A percentile compares a stretch with the other conserved stretches of the same genome.
Conservation (phyloP, 2,329 filamentous ascomycete genomes). For the Dactylellina haptotyla region DNA sequence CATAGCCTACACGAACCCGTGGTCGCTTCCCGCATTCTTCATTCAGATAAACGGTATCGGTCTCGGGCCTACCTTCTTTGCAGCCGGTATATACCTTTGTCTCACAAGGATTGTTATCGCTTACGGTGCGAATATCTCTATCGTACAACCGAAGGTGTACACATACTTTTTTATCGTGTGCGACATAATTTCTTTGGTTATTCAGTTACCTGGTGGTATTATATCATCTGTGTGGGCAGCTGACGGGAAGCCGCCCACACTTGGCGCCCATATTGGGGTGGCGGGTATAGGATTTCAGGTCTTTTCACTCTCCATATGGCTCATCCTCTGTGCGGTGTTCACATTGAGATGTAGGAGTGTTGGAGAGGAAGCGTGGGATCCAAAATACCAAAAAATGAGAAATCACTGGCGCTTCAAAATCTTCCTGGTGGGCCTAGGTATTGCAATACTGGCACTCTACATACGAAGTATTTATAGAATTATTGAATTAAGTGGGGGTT, state of each 20-base stretch:
- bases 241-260: constrained; percentile 25
- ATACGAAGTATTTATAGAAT: constrained; percentile 71
- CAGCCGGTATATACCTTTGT: constrained; percentile 73
- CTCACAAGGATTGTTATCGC: constrained; percentile 64
- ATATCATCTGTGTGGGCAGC: constrained; percentile 63
- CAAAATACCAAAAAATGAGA: constrained; percentile 27
- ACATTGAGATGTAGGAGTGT: constrained; percentile 26
- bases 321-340: constrained; percentile 69
- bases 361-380: constrained; percentile 19
- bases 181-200: constrained; percentile 70
- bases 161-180: constrained; percentile 72
- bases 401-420: constrained; percentile 16
- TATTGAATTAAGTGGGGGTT: constrained; percentile 72
- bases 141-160: constrained; percentile 65
- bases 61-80: constrained; percentile 73
- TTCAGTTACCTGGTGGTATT: constrained; percentile 71
- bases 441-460: constrained; percentile 72
- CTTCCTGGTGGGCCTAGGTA: constrained; percentile 68
- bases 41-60: constrained; percentile 72
- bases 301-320: constrained; percentile 68
- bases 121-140: constrained; percentile 65
- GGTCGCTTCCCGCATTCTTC: constrained; percentile 62
- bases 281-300: constrained; percentile 73
- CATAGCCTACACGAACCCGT: constrained; percentile 68
- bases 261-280: constrained; percentile 68